phyloP scores from a whole-genome alignment of 257 asterid genomes.

The Solanum tarijense region DNA sequence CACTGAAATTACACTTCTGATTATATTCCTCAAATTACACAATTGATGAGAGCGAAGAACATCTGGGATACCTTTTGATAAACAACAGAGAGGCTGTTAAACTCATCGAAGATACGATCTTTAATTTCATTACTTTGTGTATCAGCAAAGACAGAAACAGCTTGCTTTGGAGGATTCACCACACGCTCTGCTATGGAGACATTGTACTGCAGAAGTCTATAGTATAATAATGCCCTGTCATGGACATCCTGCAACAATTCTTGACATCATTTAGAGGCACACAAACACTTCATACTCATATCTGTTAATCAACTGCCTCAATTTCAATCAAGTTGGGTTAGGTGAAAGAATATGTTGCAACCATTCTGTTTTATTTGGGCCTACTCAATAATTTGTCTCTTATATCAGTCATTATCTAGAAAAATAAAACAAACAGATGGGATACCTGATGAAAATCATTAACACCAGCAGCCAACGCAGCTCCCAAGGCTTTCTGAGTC shows the following conservation, averaged over 20 bases:
- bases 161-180: constrained; percentile 98
- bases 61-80: constrained; percentile 71
- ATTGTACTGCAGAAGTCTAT: constrained; percentile 71
- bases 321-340: background rate
- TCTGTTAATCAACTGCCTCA: background rate
- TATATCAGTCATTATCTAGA: background rate
- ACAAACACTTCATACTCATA: background rate
- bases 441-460: constrained; percentile 96
- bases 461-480: constrained; percentile 89
- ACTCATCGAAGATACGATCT: constrained; percentile 97
- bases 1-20: background rate
- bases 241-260: constrained; percentile 81
- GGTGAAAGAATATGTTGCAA: background rate
- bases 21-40: background rate
- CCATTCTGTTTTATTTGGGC: background rate
- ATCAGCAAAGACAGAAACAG: constrained; percentile 98
- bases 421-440: background rate
- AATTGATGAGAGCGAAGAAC: background rate
- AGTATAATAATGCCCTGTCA: constrained; percentile 94
- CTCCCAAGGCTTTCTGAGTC: constrained; percentile 84
- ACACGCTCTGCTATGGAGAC: constrained; percentile 78
- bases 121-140: constrained; percentile 89
- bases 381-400: background rate
- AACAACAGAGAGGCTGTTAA: constrained; percentile 92
- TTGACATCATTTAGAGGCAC: background rate